These are phyloP conservation scores for Cladosporium halotolerans DNA, from an alignment of 2,329 filamentous ascomycete genomes.

Conservation along the genomic window DNA sequence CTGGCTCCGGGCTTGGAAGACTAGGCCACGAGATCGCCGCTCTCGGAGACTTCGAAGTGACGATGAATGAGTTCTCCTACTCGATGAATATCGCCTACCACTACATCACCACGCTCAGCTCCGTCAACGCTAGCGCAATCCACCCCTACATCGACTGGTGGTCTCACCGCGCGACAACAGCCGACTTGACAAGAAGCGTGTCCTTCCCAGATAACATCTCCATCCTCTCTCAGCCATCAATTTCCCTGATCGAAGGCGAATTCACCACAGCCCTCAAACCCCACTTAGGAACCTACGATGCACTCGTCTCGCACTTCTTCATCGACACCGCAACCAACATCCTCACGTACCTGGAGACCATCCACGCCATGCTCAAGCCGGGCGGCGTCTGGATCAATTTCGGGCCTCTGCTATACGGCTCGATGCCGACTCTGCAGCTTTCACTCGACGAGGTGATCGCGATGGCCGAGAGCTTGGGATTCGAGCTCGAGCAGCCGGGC, in stretches of 20 bases:
- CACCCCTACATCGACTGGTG: slow-evolving; percentile 66
- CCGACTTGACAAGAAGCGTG: slow-evolving; percentile 22
- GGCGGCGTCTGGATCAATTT: slow-evolving; percentile 80
- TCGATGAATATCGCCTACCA: slow-evolving; percentile 79
- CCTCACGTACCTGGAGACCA: slow-evolving; percentile 77
- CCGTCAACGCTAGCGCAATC: slow-evolving; percentile 58
- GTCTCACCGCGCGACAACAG: slow-evolving; percentile 63
- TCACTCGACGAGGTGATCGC: slow-evolving; percentile 15
- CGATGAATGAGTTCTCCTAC: slow-evolving; percentile 88
- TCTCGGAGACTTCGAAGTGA: slow-evolving; percentile 59
- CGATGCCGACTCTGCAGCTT: slow-evolving; percentile 16
- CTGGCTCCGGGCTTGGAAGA: slow-evolving; percentile 77
- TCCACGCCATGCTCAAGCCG: slow-evolving; percentile 65
- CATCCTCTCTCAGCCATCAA: neutral
- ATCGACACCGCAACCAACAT: slow-evolving; percentile 90
- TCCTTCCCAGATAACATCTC: slow-evolving; percentile 1
- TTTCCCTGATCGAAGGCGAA: slow-evolving; percentile 15
- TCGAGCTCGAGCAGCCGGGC: slow-evolving; percentile 12
- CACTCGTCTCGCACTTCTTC: slow-evolving; percentile 83
- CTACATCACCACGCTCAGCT: slow-evolving; percentile 62
- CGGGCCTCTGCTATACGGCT: slow-evolving; percentile 65
- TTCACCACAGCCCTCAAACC: slow-evolving; percentile 53
- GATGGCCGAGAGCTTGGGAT: slow-evolving; percentile 15
- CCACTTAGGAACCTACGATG: slow-evolving; percentile 56
- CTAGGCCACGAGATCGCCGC: slow-evolving; percentile 75